Evolutionary conservation across 305 asterid genomes (phyloP), one percentile per base, ranked within the genome.

Genomic region (Fraxinus albicans): DNA sequence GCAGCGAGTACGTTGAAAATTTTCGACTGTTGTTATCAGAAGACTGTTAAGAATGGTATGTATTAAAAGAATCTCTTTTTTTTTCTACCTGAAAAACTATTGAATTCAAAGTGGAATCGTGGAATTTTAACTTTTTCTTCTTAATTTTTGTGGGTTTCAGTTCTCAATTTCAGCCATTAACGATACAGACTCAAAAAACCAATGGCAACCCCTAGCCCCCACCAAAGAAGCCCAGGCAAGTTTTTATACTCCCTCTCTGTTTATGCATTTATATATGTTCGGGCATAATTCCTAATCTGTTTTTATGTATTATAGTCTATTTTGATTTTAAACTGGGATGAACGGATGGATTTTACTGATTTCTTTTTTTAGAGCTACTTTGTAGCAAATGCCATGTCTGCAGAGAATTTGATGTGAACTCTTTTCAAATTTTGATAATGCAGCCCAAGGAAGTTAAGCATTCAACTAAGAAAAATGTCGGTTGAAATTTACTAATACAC

Each of bases 211-310:
- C 33, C 88, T 95, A 76, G 98, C 99, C 79, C 99, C 97, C 47
- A 91, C 99, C 75, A 96, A 95, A 86, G 99, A 96, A 89, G 99
- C 99, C 77, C 99, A 93, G 98, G 99, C 85, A 87, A 82, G 88
- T 42, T 60, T 84, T 80, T 36, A 38, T 50, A 82, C 42, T 80
- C 34, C 44, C 35, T 82, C 60, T 67, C 69, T 74, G 36, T 72
- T 19, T 79, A 1, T 75, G 77, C 73, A 69, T 81, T 50, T 31
- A 19, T 84, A 19, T 77, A 7, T 60, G 19, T 31, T 17, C 81
- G 21, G 76, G 86, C 73, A 53, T 77, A 36, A 73, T 27, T 85
- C 3, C 12, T 47, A 67, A 74, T 77, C 34, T 69, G 23, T 60
- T 33, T 80, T 78, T 29, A 35, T 33, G 79, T 83, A n/a, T 35